Evolutionary conservation across 441 rosid species (phyloP), one percentile per base, ranked within the genome.

Genomic region (Arabidopsis lyrata): DNA sequence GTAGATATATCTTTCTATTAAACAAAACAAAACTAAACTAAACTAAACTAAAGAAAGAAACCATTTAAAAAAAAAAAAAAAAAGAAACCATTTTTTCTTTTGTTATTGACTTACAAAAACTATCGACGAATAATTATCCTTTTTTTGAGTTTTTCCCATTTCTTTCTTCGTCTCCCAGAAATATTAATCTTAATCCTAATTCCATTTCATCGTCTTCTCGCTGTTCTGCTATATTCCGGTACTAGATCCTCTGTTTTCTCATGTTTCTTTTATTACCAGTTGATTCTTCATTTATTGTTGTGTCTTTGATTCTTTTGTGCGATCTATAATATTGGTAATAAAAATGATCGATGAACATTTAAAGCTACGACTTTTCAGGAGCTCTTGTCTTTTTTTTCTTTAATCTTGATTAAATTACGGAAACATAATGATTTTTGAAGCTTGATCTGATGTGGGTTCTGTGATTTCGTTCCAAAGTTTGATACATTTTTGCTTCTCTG

Each of bases 391-490:
- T 44, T 20, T 36, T 8, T 15, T n/a, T 3, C 18, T 8, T 7
- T 47, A 44, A 7, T 57, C 38, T 36, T 66, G 49, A 31, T 41
- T 58, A 65, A 50, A 57, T 49, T 50, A 22, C 36, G 31, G 34
- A 29, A 16, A 5, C 7, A 44, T n/a, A 29, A 38, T 63, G 55
- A 39, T 50, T 52, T 36, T 3, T 66, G 68, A 41, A 72, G 5
- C 50, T 72, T 71, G 81, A 74, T 78, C 76, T 78, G 81, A 58
- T 74, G 13, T 63, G 72, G 75, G 72, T 78, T 69, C 5, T 67
- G 16, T 32, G 29, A 34, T 50, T 39, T 58, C 24, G 0, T 62
- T 53, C 31, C 7, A 59, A 47, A 60, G 61, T 66, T 67, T 0
- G 11, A 44, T n/a, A 11, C 67, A 57, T 77, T 63, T 47, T 31